Percentiles rank a stretch among this genome's conserved stretches.
Evolutionary conservation across 139 green algal species (phyloP).

Genomic region (Picocystis salinarum): DNA sequence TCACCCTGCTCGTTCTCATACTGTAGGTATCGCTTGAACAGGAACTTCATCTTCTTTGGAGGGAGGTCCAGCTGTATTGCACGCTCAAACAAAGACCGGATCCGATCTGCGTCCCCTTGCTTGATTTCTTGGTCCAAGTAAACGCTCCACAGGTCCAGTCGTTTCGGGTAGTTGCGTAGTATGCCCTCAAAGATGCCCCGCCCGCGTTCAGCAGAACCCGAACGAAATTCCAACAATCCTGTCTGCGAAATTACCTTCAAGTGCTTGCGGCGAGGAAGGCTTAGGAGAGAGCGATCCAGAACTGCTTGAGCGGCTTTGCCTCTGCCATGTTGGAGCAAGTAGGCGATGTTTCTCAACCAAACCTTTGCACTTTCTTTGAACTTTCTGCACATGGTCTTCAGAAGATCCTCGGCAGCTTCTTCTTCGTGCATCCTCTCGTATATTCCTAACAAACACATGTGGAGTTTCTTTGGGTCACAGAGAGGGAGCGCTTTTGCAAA

Average conservation of each 20-base stretch:
- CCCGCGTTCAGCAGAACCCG: slow-evolving; percentile 14
- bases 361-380: slow-evolving; percentile 65
- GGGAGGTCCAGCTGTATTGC: slow-evolving; percentile 57
- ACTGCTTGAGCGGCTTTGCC: slow-evolving; percentile 18
- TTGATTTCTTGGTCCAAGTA: slow-evolving; percentile 89
- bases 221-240: slow-evolving; percentile 67
- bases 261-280: slow-evolving; percentile 77
- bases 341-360: slow-evolving; percentile 21
- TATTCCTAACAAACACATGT: slow-evolving; percentile 45
- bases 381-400: slow-evolving; percentile 44
- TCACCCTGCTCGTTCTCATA: slow-evolving; percentile 70
- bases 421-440: slow-evolving; percentile 31
- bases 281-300: slow-evolving; percentile 43
- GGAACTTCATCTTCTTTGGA: slow-evolving; percentile 71
- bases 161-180: slow-evolving; percentile 75
- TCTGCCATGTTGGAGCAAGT: slow-evolving; percentile 21
- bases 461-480: slow-evolving; percentile 63
- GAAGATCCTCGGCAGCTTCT: slow-evolving; percentile 1
- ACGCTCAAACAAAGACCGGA: slow-evolving; percentile 67
- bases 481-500: slow-evolving; percentile 58
- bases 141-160: slow-evolving; percentile 84
- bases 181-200: slow-evolving; percentile 73
- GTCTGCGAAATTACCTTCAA: slow-evolving; percentile 55
- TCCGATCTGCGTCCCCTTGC: slow-evolving; percentile 32
- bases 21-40: slow-evolving; percentile 74